A percentile compares a stretch with the other conserved stretches of the same genome.
phyloP scores from a whole-genome alignment of 192 early-diverging fungal genomes.

The Lobosporangium transversale region DNA sequence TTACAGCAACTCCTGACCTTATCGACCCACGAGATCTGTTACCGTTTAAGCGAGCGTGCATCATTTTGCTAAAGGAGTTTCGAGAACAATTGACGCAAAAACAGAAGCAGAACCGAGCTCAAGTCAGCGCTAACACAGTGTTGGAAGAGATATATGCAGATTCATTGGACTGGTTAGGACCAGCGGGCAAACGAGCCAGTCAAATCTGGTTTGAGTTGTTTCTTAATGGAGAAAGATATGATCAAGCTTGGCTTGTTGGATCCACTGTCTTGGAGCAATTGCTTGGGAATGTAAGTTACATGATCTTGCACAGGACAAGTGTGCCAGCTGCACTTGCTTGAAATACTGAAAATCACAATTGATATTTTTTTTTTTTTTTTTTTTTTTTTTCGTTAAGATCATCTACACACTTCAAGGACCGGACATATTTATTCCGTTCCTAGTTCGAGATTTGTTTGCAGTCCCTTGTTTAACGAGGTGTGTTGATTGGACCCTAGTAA shows the following conservation, averaged over 20 bases:
- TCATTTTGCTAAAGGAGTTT: neutral
- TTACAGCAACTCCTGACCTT: neutral
- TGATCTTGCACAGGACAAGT: neutral
- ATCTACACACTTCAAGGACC: conserved; percentile 26
- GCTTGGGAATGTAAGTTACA: conserved; percentile 29
- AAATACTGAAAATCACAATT: no score
- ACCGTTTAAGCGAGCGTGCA: conserved; percentile 6
- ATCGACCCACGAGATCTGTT: conserved; percentile 10
- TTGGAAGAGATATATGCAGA: neutral
- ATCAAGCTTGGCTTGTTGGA: conserved; percentile 45
- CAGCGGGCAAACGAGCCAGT: neutral
- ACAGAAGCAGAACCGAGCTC: no score
- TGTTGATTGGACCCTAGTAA: conserved; percentile 27
- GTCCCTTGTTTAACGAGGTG: conserved; percentile 24
- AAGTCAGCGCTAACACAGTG: neutral
- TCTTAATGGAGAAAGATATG: neutral
- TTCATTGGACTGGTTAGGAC: conserved; percentile 15
- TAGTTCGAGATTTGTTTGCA: conserved; percentile 24
- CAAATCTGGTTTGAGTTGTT: conserved; percentile 34
- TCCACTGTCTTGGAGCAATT: conserved; percentile 46
- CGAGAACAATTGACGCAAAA: neutral
- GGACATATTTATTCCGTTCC: conserved; percentile 35
- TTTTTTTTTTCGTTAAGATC: conserved; percentile 3
- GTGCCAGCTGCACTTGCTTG: no score
- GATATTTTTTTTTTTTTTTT: neutral